Conservation (phyloP, 2,329 filamentous ascomycete genomes). For the Venturia oleaginea region DNA sequence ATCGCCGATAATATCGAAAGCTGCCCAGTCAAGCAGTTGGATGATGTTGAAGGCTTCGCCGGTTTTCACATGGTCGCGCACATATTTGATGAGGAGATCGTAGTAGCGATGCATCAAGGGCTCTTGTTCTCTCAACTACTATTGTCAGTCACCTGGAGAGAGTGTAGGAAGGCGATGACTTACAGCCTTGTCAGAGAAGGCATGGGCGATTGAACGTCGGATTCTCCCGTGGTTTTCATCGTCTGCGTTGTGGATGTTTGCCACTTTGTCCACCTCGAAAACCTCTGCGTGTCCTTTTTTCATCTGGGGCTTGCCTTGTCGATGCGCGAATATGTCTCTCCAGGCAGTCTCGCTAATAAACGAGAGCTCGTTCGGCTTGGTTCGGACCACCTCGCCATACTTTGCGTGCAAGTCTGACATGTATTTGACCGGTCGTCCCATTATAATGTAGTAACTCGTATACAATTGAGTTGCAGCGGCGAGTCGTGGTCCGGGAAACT, state of each 20-base stretch:
- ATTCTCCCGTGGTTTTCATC: conserved; percentile 34
- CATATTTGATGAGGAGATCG: conserved; percentile 23
- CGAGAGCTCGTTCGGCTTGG: conserved; percentile 39
- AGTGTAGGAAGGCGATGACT: not conserved
- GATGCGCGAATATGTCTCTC: conserved; percentile 32
- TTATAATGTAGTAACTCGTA: not conserved
- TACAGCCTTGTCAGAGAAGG: conserved; percentile 34
- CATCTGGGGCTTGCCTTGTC: conserved; percentile 1
- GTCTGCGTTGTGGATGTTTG: not conserved
- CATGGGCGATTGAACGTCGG: conserved; percentile 36
- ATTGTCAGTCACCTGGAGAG: no score
- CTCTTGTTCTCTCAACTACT: conserved; percentile 29
- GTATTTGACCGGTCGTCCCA: not conserved
- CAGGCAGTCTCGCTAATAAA: conserved; percentile 33
- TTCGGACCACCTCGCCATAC: conserved; percentile 39
- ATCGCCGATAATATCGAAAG: conserved; percentile 52
- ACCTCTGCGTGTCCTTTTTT: not conserved
- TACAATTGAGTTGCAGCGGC: conserved; percentile 6
- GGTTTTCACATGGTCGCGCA: conserved; percentile 15
- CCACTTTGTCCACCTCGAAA: not conserved
- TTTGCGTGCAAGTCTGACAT: conserved; percentile 10
- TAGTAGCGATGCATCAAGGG: conserved; percentile 25
- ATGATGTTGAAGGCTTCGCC: not conserved
- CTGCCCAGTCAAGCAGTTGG: conserved; percentile 50
- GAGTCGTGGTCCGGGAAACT: conserved; percentile 13